Evolutionary conservation across 2,329 filamentous ascomycete genomes (phyloP), one percentile per base, ranked within the genome.

Genomic region (Colletotrichum tofieldiae): DNA sequence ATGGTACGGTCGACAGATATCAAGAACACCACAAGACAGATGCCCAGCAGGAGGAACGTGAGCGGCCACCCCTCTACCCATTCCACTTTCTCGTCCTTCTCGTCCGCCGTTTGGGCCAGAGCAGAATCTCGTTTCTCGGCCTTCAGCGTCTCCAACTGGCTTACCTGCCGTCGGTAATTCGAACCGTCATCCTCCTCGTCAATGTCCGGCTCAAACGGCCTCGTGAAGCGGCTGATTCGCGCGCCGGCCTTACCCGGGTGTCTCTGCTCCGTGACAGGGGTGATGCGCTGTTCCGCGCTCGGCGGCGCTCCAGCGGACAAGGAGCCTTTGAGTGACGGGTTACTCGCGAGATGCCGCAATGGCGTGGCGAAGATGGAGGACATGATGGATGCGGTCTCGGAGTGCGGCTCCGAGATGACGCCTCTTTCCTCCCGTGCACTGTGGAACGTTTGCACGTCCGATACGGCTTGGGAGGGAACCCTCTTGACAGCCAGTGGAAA

Each of bases 141-240:
- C 18, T 55, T 49, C 23, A 43, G n/a, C 26, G 35, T 56, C 35
- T 73, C 60, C 0, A 39, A 7, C 1, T 61, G 16, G 5, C 41
- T 66, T 2, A 71, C 41, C 26, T 71, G 60, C 20, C 37, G 59
- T 14, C 37, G 32, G 39, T 71, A 65, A 32, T 61, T 60, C 41
- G 55, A 62, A 2, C 55, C 62, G 4, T 73, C 49, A 18, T 66
- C 45, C 18, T 71, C 45, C 20, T 73, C 71, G 20, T 65, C 56
- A 8, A 67, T 73, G 3, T 67, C 71, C 16, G 61, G 67, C 37
- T 73, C 71, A 41, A 58, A 72, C 1, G 67, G 71, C 4, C 62
- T 58, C 6, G 71, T 66, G 55, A 71, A 73, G n/a, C 71, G 71
- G 45, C 71, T 73, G 8, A 73, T 71, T 0, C 78, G 16, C 4